Evolutionary conservation across 2,329 filamentous ascomycete genomes (phyloP).

Genomic region (Xylaria multiplex): DNA sequence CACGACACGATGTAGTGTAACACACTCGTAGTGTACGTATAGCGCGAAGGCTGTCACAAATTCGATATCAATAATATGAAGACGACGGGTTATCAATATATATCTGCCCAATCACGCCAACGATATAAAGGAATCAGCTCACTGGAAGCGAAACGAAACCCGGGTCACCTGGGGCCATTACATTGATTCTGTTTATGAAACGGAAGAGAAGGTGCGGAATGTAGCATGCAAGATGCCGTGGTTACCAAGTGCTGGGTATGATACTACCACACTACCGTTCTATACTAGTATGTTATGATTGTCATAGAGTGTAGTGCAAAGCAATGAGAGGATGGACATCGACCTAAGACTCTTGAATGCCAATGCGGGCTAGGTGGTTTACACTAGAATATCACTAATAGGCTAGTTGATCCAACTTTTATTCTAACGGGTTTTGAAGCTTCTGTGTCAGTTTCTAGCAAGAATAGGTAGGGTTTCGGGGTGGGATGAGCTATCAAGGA

Average conservation of each 20-base stretch:
- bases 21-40: not conserved
- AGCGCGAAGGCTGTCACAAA: too few species aligned
- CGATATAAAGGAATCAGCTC: not conserved
- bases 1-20: not conserved
- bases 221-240: slow-evolving; percentile 6
- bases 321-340: slow-evolving; percentile 13
- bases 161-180: not conserved
- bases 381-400: too few species aligned
- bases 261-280: not conserved
- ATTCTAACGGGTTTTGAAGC: not conserved
- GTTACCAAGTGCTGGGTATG: not conserved
- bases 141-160: not conserved
- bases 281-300: not conserved
- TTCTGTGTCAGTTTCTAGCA: not conserved
- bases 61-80: not conserved
- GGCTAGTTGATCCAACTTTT: not conserved
- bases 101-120: not conserved
- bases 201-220: not conserved
- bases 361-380: too few species aligned
- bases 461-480: too few species aligned
- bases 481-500: too few species aligned
- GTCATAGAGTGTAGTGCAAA: not conserved
- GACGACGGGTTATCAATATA: not conserved
- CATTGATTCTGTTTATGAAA: not conserved
- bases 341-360: not conserved